These are phyloP conservation scores for Sporothrix curviconia DNA, from an alignment of 2,329 filamentous ascomycete species.

Conservation along the genomic window DNA sequence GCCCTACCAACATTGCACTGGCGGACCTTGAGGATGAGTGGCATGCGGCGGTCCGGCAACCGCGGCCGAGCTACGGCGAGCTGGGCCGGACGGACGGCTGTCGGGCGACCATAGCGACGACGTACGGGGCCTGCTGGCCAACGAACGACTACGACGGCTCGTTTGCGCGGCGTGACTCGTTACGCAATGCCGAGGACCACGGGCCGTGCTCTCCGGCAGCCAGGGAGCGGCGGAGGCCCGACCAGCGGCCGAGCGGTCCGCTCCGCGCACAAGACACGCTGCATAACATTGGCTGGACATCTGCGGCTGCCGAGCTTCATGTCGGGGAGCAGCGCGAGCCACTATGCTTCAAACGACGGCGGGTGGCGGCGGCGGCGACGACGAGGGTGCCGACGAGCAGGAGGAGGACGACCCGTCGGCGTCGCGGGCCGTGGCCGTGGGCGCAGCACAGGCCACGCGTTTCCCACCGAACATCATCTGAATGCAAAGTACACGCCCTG, in stretches of 20 bases:
- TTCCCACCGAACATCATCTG: conserved; percentile 86
- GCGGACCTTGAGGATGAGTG: conserved; percentile 63
- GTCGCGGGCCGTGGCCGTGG: conserved; percentile 69
- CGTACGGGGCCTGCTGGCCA: conserved; percentile 15
- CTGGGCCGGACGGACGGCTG: conserved; percentile 47
- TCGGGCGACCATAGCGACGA: conserved; percentile 51
- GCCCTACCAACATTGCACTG: conserved; percentile 60
- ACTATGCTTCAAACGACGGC: too few species aligned
- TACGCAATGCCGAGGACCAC: conserved; percentile 60
- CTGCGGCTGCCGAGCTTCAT: conserved; percentile 64
- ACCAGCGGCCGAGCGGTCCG: too few species aligned
- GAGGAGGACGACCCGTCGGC: conserved; percentile 59
- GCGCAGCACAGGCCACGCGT: conserved; percentile 62
- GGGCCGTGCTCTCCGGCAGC: conserved; percentile 59
- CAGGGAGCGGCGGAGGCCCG: too few species aligned
- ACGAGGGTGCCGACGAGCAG: conserved; percentile 32
- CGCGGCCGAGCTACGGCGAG: conserved; percentile 53
- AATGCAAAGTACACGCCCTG: conserved; percentile 97
- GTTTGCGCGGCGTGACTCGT: conserved; percentile 48
- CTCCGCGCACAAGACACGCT: conserved; percentile 37
- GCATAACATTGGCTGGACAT: conserved; percentile 39
- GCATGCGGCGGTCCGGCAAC: conserved; percentile 50
- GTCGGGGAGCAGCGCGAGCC: conserved; percentile 30
- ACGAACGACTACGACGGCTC: conserved; percentile 32
- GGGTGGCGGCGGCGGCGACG: conserved; percentile 41